Evolutionary conservation across 306 rosid genomes (phyloP).

Genomic region (Quillaja saponaria): DNA sequence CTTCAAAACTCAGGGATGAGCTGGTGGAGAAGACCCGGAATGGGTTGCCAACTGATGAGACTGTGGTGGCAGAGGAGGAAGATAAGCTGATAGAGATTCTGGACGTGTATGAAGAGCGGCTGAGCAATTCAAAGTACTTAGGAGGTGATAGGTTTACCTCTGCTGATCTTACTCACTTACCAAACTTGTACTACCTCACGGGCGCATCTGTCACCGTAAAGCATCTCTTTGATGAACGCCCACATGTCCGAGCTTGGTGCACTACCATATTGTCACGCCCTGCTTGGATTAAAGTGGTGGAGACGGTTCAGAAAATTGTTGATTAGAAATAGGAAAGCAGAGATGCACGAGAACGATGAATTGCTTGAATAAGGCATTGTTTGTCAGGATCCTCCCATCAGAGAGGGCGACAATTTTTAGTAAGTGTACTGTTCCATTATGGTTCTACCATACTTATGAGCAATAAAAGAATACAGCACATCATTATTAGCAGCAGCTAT

Average conservation of each 20-base stretch:
- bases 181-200: background rate
- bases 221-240: slow-evolving; percentile 5
- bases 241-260: slow-evolving; percentile 16
- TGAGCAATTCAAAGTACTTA: background rate
- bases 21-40: background rate
- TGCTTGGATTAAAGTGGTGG: slow-evolving; percentile 19
- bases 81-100: slow-evolving; percentile 11
- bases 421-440: too few relatives aligned
- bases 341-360: too few relatives aligned
- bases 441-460: too few relatives aligned
- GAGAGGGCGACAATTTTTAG: too few relatives aligned
- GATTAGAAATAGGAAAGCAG: too few relatives aligned
- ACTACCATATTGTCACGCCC: slow-evolving; percentile 7
- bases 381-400: too few relatives aligned
- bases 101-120: slow-evolving; percentile 24
- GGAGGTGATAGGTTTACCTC: slow-evolving; percentile 21
- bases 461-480: too few relatives aligned
- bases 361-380: too few relatives aligned
- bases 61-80: slow-evolving; percentile 17
- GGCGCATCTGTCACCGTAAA: background rate
- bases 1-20: background rate
- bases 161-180: slow-evolving; percentile 24
- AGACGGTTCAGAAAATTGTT: background rate
- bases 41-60: background rate
- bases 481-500: too few relatives aligned